Evolutionary conservation across 2,329 filamentous ascomycete species (phyloP).

Genomic region (Leptographium galeiforme): DNA sequence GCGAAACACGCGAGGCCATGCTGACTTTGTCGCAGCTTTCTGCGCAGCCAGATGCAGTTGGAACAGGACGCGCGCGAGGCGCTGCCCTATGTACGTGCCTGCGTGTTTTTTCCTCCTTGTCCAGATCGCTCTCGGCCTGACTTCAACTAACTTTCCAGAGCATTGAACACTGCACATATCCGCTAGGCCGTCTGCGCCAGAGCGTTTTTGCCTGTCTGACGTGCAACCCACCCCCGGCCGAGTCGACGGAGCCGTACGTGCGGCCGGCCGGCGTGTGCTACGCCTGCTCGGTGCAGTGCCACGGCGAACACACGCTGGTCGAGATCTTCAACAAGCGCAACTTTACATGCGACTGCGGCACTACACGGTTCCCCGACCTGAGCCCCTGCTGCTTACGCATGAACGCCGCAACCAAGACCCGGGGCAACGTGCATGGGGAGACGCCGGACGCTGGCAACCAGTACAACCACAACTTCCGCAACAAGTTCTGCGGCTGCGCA

Average conservation of each 20-base stretch:
- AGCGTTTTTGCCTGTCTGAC: constrained; percentile 86
- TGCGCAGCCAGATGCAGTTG: constrained; percentile 75
- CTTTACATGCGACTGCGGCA: constrained; percentile 94
- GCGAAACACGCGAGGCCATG: not conserved
- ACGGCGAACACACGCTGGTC: constrained; percentile 87
- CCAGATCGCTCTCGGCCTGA: not conserved
- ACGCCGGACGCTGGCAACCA: constrained; percentile 59
- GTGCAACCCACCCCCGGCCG: constrained; percentile 68
- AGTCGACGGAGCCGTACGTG: constrained; percentile 47
- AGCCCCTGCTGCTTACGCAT: constrained; percentile 65
- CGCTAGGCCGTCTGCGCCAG: constrained; percentile 79
- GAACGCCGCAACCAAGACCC: constrained; percentile 58
- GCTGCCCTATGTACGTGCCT: constrained; percentile 72
- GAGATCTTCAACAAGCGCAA: constrained; percentile 93
- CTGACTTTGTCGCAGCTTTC: constrained; percentile 46
- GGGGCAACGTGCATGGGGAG: constrained; percentile 66
- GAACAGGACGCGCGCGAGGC: constrained; percentile 93
- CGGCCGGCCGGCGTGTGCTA: constrained; percentile 78
- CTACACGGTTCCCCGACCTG: constrained; percentile 57
- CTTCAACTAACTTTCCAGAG: constrained; percentile 40
- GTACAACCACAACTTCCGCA: constrained; percentile 94
- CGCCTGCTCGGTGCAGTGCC: constrained; percentile 90
- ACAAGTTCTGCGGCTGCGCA: constrained; percentile 80
- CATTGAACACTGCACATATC: constrained; percentile 84
- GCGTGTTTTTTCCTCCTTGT: not conserved